Conservation (phyloP, 805 yeast genomes). For the Lachancea fermentati region DNA sequence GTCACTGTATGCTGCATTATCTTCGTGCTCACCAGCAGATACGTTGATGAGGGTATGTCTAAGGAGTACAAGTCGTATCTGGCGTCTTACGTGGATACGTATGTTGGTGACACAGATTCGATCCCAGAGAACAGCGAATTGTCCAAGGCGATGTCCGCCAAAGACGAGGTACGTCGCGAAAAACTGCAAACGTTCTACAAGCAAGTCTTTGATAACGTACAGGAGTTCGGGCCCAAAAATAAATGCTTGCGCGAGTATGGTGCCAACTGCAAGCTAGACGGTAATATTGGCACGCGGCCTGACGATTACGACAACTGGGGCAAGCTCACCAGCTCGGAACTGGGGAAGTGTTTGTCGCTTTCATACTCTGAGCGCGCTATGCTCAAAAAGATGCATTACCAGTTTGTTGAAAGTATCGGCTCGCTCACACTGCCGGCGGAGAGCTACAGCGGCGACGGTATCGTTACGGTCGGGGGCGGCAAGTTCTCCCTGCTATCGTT, state of each 20-base stretch:
- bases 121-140: neutral
- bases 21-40: constrained; percentile 12
- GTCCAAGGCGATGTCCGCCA: neutral
- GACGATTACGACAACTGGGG: constrained; percentile 10
- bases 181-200: constrained; percentile 21
- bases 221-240: constrained; percentile 7
- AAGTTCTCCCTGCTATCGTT: constrained; percentile 59
- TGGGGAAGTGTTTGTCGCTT: constrained; percentile 9
- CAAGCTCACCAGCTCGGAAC: constrained; percentile 9
- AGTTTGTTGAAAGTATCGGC: constrained; percentile 12
- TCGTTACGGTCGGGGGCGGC: constrained; percentile 74
- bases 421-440: constrained; percentile 8
- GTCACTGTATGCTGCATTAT: constrained; percentile 10
- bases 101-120: constrained; percentile 1
- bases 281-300: constrained; percentile 11
- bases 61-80: constrained; percentile 16
- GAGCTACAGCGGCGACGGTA: constrained; percentile 45
- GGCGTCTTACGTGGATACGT: constrained; percentile 11
- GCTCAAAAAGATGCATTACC: constrained; percentile 14
- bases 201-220: constrained; percentile 14
- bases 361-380: constrained; percentile 6
- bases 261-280: constrained; percentile 8
- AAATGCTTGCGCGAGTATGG: constrained; percentile 6
- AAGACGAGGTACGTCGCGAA: constrained; percentile 2
- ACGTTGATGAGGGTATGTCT: constrained; percentile 13